Base-by-base conservation (phyloP, 306 rosid species). In the Ceratonia siliqua region DNA sequence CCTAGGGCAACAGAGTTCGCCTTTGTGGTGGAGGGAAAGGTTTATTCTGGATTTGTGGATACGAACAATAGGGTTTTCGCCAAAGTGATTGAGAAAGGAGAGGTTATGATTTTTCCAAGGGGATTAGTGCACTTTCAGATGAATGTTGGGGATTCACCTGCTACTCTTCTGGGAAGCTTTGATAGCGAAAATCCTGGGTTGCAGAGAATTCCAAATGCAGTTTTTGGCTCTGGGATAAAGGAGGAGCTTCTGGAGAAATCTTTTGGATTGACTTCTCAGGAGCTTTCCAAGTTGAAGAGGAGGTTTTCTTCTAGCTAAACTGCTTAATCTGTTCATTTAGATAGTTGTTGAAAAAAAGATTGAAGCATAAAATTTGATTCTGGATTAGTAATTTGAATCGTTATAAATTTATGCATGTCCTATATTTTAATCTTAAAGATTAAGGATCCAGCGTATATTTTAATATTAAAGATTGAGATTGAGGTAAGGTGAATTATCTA, bases 171-270 rank as follows among this genome's bases (percentile, higher is more conserved):
- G 20, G 97, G 97, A n/a, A 94, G 92, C 52, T 91, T 94, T 67
- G 82, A 94, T 35, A 94, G 98, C 87, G 95, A 94, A 75, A 94
- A 91, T 76, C 98, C 98, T 25, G 98, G 98, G 32, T 39, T 86
- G 73, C 62, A 27, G 89, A 94, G 56, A 61, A 80, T 94, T 77
- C 90, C 98, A 8, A 66, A 80, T 72, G 87, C 88, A 39, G 58
- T 94, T 39, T 94, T 91, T 33, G 96, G 97, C 66, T 88, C 97
- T 49, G 97, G 88, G 28, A 94, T 94, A 21, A 65, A 83, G 71
- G 93, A 83, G 30, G 84, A 88, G 85, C 91, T 91, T 45, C 78
- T 94, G 83, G 93, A 90, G 84, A 94, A 91, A 82, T 93, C 90
- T 67, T 94, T 94, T 75, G 98, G 98, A 18, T 36, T 94, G 82